Base-by-base conservation (phyloP, 495 filamentous ascomycete species). In the Xanthoparmelia taractica region DNA sequence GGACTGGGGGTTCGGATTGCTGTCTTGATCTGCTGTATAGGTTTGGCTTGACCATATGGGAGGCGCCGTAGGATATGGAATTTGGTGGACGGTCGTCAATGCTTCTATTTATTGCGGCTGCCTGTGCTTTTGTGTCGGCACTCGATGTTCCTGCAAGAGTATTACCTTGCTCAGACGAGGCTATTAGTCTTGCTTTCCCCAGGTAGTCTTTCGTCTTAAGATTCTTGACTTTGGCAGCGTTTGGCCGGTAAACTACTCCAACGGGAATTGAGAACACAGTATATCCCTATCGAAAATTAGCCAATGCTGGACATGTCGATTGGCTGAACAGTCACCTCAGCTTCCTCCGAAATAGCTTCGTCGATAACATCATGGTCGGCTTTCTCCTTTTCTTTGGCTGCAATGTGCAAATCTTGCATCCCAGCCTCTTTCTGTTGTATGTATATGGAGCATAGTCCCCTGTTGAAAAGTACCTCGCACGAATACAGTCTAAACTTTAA, bases 191-290 rank as follows among this genome's bases (percentile, higher is more conserved):
- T 23, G 95, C 91, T 72, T 96, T 97, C 38, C 94, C 94, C 7
- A 99, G 84, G 71, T 99, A 99, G 70, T 97, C 91, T 73, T 96
- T 97, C 29, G 90, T 85, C 76, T 96, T 95, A 66, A 99, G 80
- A 69, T 99, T 99, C 73, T 93, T 96, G 60, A 99, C 94, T 74
- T 99, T 99, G 65, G 95, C 92, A 65, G 92, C 90, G 73, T 96
- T 97, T 40, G 94, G 94, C 55, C 94, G 82, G 76, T 97, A 99
- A 52, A 99, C 79, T 47, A 97, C 86, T 20, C 94, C 94, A 37
- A 97, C 91, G 2, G 94, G 94, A 50, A 99, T 97, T 4, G 94
- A 99, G 79, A 99, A 99, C 17, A 99, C 94, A 2, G 95, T 99
- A 71, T 97, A 99, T 56, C 92, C 93, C 93, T 96, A 58, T 65